Conservation (phyloP, 345 rosid genomes). For the Dipteronia sinensis region DNA sequence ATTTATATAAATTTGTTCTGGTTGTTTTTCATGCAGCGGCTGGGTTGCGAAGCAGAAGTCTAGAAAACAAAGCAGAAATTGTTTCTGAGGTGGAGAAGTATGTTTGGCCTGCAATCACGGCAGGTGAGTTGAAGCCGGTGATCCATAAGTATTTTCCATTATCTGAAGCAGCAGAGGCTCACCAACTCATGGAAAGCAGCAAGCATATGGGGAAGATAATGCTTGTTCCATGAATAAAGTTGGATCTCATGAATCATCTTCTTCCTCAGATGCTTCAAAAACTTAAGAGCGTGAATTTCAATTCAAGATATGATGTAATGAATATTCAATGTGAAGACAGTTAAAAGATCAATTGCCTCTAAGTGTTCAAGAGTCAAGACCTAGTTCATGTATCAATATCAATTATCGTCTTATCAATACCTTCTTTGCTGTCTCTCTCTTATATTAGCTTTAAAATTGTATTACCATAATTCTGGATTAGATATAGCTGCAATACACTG, state of each 20-base stretch:
- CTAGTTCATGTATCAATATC: background rate
- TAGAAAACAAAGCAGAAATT: constrained; percentile 68
- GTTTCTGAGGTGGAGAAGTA: constrained; percentile 68
- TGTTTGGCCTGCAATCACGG: constrained; percentile 56
- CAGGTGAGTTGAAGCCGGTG: constrained; percentile 55
- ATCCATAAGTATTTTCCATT: constrained; percentile 43
- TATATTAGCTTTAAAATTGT: too few relatives aligned
- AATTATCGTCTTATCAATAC: too few relatives aligned
- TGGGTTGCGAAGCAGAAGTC: constrained; percentile 67
- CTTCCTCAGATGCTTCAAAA: background rate
- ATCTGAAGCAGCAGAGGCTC: constrained; percentile 50
- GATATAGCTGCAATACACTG: too few relatives aligned
- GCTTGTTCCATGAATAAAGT: constrained; percentile 44
- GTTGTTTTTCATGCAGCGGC: constrained; percentile 54
- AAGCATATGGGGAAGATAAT: constrained; percentile 78
- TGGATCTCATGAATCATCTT: background rate
- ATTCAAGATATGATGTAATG: background rate
- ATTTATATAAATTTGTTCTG: background rate
- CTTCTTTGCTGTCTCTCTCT: background rate
- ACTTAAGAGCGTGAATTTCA: background rate
- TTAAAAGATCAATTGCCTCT: too few relatives aligned
- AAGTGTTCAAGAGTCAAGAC: too few relatives aligned
- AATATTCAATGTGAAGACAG: background rate
- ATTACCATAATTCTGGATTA: too few relatives aligned
- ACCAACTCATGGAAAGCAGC: constrained; percentile 74